phyloP scores from a whole-genome alignment of 176 grass and related monocot species.

The Dendrocalamus sinicus region DNA sequence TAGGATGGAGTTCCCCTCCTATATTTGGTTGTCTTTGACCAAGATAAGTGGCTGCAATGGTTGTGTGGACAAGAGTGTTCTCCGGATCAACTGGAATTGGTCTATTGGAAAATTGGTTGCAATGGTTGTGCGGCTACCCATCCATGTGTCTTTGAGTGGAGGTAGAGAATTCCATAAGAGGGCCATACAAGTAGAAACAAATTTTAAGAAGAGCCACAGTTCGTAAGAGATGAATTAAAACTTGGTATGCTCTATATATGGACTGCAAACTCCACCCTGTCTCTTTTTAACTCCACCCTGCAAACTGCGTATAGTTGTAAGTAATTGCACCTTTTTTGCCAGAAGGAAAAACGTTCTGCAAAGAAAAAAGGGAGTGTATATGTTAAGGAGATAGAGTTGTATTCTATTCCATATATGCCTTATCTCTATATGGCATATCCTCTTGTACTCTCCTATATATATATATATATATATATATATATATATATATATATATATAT shows the following conservation, averaged over 20 bases:
- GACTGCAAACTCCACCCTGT: no score
- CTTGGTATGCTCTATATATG: background rate
- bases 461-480: no score
- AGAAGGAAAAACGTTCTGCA: background rate
- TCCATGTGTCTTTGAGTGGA: background rate
- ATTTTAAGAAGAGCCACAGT: background rate
- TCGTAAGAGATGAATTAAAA: background rate
- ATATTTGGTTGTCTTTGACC: slow-evolving; percentile 21
- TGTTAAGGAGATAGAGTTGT: no score
- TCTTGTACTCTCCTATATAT: no score
- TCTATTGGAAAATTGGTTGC: background rate
- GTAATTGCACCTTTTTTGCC: background rate
- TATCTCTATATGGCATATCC: no score
- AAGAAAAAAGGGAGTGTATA: no score
- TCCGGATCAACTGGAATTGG: background rate
- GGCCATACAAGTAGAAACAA: background rate
- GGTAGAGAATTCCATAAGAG: background rate
- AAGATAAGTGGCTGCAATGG: background rate
- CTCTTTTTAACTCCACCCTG: background rate
- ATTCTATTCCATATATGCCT: no score
- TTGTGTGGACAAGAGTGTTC: slow-evolving; percentile 42
- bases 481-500: no score
- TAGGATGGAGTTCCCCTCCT: slow-evolving; percentile 10
- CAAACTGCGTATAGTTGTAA: background rate
- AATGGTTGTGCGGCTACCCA: background rate